Percentiles rank a stretch among this genome's conserved stretches.
These are phyloP conservation scores for Codiaeum variegatum DNA, from an alignment of 441 rosid genomes.

Conservation along the genomic window DNA sequence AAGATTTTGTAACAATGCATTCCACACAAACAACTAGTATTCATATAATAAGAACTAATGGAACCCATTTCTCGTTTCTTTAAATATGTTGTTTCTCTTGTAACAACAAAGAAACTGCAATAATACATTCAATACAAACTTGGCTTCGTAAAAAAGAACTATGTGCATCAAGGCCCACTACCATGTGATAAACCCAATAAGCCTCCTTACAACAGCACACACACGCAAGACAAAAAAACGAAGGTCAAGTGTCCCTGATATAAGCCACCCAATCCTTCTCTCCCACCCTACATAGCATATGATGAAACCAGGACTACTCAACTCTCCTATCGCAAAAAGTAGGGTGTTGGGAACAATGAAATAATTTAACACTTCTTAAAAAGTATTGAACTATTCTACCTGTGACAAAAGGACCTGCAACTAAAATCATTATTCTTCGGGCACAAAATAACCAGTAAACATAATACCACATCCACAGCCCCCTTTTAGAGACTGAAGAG, in stretches of 20 bases:
- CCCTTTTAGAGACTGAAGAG: not conserved
- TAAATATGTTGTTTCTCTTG: not conserved
- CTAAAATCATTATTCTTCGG: not conserved
- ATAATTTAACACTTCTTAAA: not conserved
- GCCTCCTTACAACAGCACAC: not conserved
- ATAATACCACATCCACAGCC: not conserved
- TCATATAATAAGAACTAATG: not conserved
- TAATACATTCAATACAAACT: not conserved
- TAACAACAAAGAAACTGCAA: no score
- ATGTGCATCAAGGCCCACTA: not conserved
- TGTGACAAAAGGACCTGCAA: not conserved
- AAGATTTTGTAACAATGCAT: not conserved
- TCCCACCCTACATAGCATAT: not conserved
- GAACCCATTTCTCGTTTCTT: not conserved
- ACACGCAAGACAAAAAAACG: not conserved
- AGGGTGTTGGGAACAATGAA: no score
- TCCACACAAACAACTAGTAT: not conserved
- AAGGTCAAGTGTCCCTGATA: not conserved
- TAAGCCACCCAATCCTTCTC: not conserved
- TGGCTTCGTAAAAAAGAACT: not conserved
- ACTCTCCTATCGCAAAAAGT: not conserved
- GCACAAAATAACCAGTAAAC: not conserved
- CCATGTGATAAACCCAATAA: not conserved
- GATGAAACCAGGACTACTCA: no score
- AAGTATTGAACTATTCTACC: no score